phyloP scores from a whole-genome alignment of 441 rosid genomes.

The Raphanus hybrid region DNA sequence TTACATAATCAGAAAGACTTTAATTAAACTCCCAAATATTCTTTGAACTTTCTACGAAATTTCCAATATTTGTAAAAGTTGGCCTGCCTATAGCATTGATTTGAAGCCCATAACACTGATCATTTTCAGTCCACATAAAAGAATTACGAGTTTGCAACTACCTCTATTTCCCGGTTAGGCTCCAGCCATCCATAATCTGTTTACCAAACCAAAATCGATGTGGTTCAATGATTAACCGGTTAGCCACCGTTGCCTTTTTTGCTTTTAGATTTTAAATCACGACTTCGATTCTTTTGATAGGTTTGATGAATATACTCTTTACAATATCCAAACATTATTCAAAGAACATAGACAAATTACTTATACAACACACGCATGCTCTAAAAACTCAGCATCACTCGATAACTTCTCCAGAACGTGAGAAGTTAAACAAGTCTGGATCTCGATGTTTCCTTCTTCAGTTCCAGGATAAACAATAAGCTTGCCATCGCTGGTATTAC shows the following conservation, averaged over 20 bases:
- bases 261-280: not conserved
- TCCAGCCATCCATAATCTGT: not conserved
- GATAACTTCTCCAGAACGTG: conserved; percentile 27
- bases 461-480: conserved; percentile 33
- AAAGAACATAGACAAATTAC: too few relatives aligned
- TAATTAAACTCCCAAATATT: not conserved
- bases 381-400: conserved; percentile 40
- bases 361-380: conserved; percentile 25
- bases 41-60: not conserved
- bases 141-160: not conserved
- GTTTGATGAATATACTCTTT: too few relatives aligned
- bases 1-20: not conserved
- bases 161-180: not conserved
- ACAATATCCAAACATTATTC: too few relatives aligned
- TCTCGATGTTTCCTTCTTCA: conserved; percentile 41
- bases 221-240: not conserved
- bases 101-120: not conserved
- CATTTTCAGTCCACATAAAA: not conserved
- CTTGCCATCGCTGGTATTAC: conserved; percentile 37
- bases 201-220: not conserved
- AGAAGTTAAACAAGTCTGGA: conserved; percentile 42
- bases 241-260: not conserved
- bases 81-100: not conserved
- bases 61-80: too few relatives aligned
- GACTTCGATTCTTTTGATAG: too few relatives aligned